Base-by-base conservation (phyloP, 352 stramenopile genomes). In the Globisporangium okanoganense region DNA sequence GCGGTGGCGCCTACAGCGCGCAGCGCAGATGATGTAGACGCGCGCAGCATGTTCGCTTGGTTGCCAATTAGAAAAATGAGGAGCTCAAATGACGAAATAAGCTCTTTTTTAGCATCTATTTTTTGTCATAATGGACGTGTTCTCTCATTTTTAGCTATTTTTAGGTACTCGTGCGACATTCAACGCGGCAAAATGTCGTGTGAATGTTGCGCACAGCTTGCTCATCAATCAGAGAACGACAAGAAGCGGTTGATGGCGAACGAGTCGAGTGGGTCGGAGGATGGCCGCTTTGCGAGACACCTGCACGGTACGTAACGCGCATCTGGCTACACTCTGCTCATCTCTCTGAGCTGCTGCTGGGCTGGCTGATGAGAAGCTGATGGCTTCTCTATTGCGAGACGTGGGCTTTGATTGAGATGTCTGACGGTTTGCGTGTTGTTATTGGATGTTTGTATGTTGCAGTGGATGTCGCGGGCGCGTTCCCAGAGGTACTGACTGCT, bases 1-100 rank as follows among this genome's bases (percentile, higher is more conserved):
- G 50, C 18, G 22, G 38, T 24, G 33, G 43, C 5, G 14, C 20
- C n/a, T 16, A 24, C 47, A 53, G 61, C 43, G 52, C 24, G 25
- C 52, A 58, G 38, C n/a, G 48, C 16, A 18, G 48, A 55, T 9
- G 48, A 41, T 16, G 48, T 27, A 0, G 27, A 55, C 29, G 48
- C 24, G 31, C 61, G 59, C 41, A 76, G 54, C 56, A 76, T 72
- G 53, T 71, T 75, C 35, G 58, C 36, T 60, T 33, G 25, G 22
- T 49, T 20, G 40, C 20, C 44, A 50, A 50, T 51, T 56, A 13
- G 38, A n/a, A 43, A 41, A 41, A 24, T 41, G 49, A 43, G 49
- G n/a, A n/a, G 47, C 47, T n/a, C 22, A 53, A 29, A 24, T 27
- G 18, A 3, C 16, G 10, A 29, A 9, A 22, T 20, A 29, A n/a